Base-by-base conservation (phyloP, 208 protist genomes). In the Pavlovales sp. region DNA sequence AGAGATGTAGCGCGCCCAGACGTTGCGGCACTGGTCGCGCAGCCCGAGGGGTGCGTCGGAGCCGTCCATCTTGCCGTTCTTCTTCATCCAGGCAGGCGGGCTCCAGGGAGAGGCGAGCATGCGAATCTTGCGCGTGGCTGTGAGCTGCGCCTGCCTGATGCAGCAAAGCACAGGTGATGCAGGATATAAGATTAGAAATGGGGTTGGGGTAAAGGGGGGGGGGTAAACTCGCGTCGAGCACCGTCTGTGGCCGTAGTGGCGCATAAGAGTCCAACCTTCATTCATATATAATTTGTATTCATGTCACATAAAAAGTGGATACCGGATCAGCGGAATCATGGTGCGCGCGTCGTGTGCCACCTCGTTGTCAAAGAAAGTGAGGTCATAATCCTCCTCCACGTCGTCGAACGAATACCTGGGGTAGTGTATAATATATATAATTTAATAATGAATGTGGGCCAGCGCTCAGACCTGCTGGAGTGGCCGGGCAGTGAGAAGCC, bases 321-420 rank as follows among this genome's bases (percentile, higher is more conserved):
- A n/a, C 34, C 46, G 57, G 22, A 92, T 92, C 42, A 92, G 75
- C 38, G 90, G 90, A 34, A 92, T 90, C 46, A 90, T 88, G 22
- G 37, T 66, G 34, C 7, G 7, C 22, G 40, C 28, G 46, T 92
- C 90, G 57, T 90, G 90, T 40, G 41, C 0, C 10, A 88, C 44
- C 0, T 0, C 22, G 4, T 22, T 57, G 75, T 90, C 88, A 30
- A 88, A 90, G 36, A 79, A 37, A 7, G 18, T 4, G 2, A 92
- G 81, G 8, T 86, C 46, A 0, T 66, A 37, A 39, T 92, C 82
- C 39, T 46, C 83, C 28, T 26, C 8, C 36, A 79, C 82, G 44
- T 90, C 75, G 41, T 88, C 88, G 36, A 86, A 90, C 44, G 44
- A 66, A 20, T 88, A 88, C n/a, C n/a, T n/a, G 71, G 82, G 67